These are phyloP conservation scores for Blastobotrys elegans DNA, from an alignment of 1,139 yeast species.

Conservation along the genomic window DNA sequence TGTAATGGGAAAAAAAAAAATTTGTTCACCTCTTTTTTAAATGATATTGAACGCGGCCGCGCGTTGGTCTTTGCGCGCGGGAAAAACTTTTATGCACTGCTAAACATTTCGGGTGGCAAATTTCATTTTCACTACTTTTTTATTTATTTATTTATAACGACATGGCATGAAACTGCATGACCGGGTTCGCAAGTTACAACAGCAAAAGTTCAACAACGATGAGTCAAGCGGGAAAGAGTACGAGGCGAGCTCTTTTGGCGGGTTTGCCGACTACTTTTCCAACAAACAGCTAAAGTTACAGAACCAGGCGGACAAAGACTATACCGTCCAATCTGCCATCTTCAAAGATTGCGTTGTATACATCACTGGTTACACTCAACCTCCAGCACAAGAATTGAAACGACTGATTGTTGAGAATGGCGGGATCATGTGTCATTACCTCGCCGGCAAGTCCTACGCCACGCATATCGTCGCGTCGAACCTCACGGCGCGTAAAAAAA, in stretches of 20 bases:
- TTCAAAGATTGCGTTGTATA: slow-evolving; percentile 62
- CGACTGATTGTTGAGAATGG: slow-evolving; percentile 70
- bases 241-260: slow-evolving; percentile 58
- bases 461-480: slow-evolving; percentile 82
- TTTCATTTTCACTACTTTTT: background rate
- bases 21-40: too few relatives aligned
- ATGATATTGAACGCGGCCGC: background rate
- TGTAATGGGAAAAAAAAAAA: too few relatives aligned
- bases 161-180: slow-evolving; percentile 25
- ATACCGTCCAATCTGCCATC: slow-evolving; percentile 37
- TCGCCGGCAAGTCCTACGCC: slow-evolving; percentile 64
- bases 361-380: slow-evolving; percentile 83
- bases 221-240: slow-evolving; percentile 26
- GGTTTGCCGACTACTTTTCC: slow-evolving; percentile 60
- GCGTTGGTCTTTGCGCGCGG: background rate
- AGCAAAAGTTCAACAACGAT: slow-evolving; percentile 25
- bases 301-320: slow-evolving; percentile 42
- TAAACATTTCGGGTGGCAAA: background rate
- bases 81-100: background rate
- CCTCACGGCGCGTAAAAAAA: slow-evolving; percentile 68
- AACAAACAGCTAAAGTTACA: slow-evolving; percentile 67
- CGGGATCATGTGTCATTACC: slow-evolving; percentile 66
- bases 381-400: slow-evolving; percentile 69
- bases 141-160: background rate
- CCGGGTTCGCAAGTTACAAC: slow-evolving; percentile 19